These are phyloP conservation scores for Mollisia scopiformis DNA, from an alignment of 2,329 filamentous ascomycete species.

Conservation along the genomic window DNA sequence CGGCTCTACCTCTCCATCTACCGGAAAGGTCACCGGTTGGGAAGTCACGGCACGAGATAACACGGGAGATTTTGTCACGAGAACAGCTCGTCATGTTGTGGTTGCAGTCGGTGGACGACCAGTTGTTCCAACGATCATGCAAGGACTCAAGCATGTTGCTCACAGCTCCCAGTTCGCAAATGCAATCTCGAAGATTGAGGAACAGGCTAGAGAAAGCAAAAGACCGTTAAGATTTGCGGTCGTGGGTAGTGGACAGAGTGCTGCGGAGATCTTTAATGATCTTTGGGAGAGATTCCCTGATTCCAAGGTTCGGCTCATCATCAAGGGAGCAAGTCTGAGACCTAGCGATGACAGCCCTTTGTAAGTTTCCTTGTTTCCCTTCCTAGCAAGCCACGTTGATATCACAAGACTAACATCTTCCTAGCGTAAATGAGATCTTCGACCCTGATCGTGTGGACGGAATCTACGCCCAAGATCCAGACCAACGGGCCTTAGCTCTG, in stretches of 20 bases:
- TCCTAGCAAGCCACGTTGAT: not conserved
- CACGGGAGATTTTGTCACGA: conserved; percentile 43
- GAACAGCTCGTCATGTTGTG: conserved; percentile 54
- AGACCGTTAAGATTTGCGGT: conserved; percentile 64
- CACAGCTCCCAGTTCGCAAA: conserved; percentile 88
- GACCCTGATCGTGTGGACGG: conserved; percentile 83
- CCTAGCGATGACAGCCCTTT: conserved; percentile 97
- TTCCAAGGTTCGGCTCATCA: conserved; percentile 75
- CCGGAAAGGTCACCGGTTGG: conserved; percentile 36
- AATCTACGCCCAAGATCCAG: conserved; percentile 69
- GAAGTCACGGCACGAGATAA: conserved; percentile 32
- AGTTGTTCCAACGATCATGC: conserved; percentile 72
- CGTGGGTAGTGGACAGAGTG: conserved; percentile 87
- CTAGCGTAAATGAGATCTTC: conserved; percentile 92
- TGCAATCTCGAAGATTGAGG: conserved; percentile 59
- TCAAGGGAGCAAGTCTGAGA: conserved; percentile 80
- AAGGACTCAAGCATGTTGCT: conserved; percentile 72
- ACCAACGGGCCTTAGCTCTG: conserved; percentile 61
- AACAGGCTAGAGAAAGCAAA: conserved; percentile 16
- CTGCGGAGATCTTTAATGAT: conserved; percentile 94
- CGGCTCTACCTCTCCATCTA: conserved; percentile 8
- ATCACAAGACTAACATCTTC: not conserved
- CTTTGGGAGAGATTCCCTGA: conserved; percentile 82
- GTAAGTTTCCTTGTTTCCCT: conserved; percentile 53
- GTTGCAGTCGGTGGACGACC: conserved; percentile 69